Evolutionary conservation across 345 rosid species (phyloP), one percentile per base, ranked within the genome.

Genomic region (Rhodamnia argentea): DNA sequence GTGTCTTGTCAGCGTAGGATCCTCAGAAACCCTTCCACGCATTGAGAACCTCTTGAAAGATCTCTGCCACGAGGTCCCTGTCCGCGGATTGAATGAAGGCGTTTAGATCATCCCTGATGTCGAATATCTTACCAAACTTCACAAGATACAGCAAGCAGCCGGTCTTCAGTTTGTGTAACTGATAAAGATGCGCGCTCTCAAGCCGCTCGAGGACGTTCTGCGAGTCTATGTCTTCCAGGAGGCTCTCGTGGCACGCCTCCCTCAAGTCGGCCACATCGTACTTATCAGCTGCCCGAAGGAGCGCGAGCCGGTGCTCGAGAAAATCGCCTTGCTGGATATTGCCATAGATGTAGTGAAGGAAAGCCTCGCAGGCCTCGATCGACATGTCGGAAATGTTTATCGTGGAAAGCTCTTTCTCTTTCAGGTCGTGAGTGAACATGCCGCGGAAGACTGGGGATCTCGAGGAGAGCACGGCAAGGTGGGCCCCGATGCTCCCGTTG

Each of bases 101-200:
- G 47, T 88, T 94, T 86, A 97, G 92, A 82, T 97, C 99, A n/a
- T 95, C 98, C 14, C 88, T 92, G 55, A 97, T 96, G 86, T 97
- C 99, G 47, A 85, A 95, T 90, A 97, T 94, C 91, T 96, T 96
- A 76, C 98, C 96, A 85, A 97, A 97, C 93, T 92, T 97, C 94
- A 96, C 96, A 42, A 96, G 99, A 91, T 96, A 97, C 88, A 83
- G 87, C 98, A 94, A 82, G 91, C 99, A 96, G 90, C 95, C 88
- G 81, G 87, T 85, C 93, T 95, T 97, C 88, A 97, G 92, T 83
- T 95, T 93, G 26, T 92, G 92, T 88, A 97, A 86, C 58, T 89
- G 93, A 82, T 92, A 97, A 7, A 96, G 89, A 52, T 91, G 88
- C 22, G 99, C 98, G 60, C 86, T 93, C 55, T 95, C 99, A n/a